A percentile compares a stretch with the other conserved stretches of the same genome.
phyloP scores from a whole-genome alignment of 495 filamentous ascomycete genomes.

The Hypoxylon intermedium region DNA sequence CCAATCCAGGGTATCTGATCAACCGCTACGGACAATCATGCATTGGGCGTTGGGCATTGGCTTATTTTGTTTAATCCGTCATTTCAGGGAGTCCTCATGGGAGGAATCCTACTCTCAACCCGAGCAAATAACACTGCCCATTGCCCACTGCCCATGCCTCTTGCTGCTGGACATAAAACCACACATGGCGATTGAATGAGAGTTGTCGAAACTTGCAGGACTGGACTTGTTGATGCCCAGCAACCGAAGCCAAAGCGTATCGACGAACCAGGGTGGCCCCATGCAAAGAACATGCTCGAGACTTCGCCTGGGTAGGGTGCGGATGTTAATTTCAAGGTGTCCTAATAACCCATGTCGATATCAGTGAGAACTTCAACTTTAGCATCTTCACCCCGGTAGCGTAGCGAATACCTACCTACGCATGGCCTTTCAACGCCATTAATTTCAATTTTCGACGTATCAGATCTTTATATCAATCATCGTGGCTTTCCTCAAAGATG shows the following conservation, averaged over 20 bases:
- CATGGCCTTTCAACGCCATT: constrained; percentile 12
- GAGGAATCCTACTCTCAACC: not conserved
- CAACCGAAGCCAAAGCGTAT: constrained; percentile 37
- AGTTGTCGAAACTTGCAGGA: too few relatives aligned
- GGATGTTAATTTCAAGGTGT: constrained; percentile 26
- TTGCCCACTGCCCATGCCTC: not conserved
- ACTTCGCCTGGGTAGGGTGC: constrained; percentile 30
- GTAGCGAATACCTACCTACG: constrained; percentile 9
- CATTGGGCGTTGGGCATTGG: too few relatives aligned
- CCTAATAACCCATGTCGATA: constrained; percentile 31
- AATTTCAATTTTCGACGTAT: constrained; percentile 8
- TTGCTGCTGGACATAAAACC: not conserved
- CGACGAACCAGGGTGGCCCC: constrained; percentile 21
- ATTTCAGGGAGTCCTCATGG: not conserved
- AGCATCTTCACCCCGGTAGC: constrained; percentile 3
- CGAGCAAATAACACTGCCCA: constrained; percentile 19
- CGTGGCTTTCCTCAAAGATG: not conserved
- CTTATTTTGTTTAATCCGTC: constrained; percentile 10
- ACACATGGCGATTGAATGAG: constrained; percentile 11
- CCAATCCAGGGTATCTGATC: constrained; percentile 36
- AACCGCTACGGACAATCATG: constrained; percentile 31
- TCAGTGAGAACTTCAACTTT: constrained; percentile 20
- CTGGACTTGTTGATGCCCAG: constrained; percentile 24
- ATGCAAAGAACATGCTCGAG: constrained; percentile 36
- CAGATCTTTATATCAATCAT: not conserved